Evolutionary conservation across 106 monocot genomes (phyloP), one percentile per base, ranked within the genome.

Genomic region (Dendrobium huoshanense): DNA sequence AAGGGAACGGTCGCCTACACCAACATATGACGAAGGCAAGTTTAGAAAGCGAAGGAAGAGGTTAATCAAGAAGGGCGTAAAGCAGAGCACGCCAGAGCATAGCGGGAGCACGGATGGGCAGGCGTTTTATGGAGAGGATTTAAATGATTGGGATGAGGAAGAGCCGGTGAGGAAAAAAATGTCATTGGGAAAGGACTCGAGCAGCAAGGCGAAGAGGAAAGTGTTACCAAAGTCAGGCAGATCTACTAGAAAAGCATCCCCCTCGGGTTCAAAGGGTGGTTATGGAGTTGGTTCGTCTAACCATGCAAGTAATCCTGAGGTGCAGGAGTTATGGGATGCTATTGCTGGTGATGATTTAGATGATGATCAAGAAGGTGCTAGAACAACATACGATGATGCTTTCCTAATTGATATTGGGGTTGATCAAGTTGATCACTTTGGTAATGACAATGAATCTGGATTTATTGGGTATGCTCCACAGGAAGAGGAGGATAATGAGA

Each of bases 391-490:
- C 59, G 99, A 99, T 85, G 95, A 99, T 81, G 84, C 86, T 68
- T 99, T 99, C 82, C 95, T 99, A 80, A 93, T 95, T 87, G 98
- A 98, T 84, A 88, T 17, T 82, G 98, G 98, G 48, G 84, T 92
- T 77, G 92, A 92, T 67, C 94, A 88, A 77, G 78, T 78, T 68
- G 84, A 92, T 82, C 89, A 90, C 64, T 92, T 79, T 84, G 91
- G 86, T 55, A 95, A 92, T 85, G 98, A 93, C 78, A 86, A 90
- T 88, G 97, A 98, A 79, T 85, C 61, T 76, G 83, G 75, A 31
- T 91, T 70, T 87, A 47, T 84, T 54, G 79, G 91, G 9, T 67
- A 88, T 88, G 87, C 84, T 86, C 95, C 98, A 75, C 98, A 99
- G 99, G 99, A 95, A 15, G 99, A 99, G 85, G 95, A 91, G 77